Conservation (phyloP, 1,284 basidiomycete genomes). For the Trichosporon asahii region DNA sequence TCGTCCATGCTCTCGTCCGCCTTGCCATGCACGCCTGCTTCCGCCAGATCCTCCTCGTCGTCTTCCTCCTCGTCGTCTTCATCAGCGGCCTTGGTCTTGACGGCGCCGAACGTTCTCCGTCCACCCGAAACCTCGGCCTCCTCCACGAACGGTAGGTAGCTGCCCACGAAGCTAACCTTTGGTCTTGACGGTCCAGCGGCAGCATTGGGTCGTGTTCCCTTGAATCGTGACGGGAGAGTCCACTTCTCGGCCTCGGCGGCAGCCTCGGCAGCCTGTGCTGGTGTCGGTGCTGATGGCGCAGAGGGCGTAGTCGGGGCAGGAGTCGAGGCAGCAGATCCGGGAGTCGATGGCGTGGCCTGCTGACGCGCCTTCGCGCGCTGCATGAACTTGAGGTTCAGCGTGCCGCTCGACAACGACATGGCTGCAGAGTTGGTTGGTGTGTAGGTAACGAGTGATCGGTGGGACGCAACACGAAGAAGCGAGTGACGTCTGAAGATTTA, state of each 20-base stretch:
- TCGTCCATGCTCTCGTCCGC: slow-evolving; percentile 15
- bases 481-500: slow-evolving; percentile 9
- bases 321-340: not conserved
- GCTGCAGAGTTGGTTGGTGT: not conserved
- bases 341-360: slow-evolving; percentile 9
- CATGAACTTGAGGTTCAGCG: slow-evolving; percentile 51
- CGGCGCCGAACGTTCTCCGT: slow-evolving; percentile 31
- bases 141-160: slow-evolving; percentile 37
- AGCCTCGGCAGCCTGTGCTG: slow-evolving; percentile 6
- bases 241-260: slow-evolving; percentile 30
- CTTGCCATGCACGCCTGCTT: not conserved
- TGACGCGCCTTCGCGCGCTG: slow-evolving; percentile 41
- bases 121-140: slow-evolving; percentile 24
- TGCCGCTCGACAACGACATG: slow-evolving; percentile 43
- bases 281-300: slow-evolving; percentile 12
- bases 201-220: not conserved
- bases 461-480: not conserved
- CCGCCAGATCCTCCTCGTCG: slow-evolving; percentile 13
- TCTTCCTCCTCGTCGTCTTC: slow-evolving; percentile 16
- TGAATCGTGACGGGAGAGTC: slow-evolving; percentile 21
- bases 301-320: not conserved
- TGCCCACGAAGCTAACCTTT: slow-evolving; percentile 30
- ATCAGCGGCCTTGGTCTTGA: slow-evolving; percentile 15
- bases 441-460: not conserved
- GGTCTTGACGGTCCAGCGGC: slow-evolving; percentile 18